Base-by-base conservation (phyloP, 192 early-diverging fungal species). In the Backusella tuberculispora region DNA sequence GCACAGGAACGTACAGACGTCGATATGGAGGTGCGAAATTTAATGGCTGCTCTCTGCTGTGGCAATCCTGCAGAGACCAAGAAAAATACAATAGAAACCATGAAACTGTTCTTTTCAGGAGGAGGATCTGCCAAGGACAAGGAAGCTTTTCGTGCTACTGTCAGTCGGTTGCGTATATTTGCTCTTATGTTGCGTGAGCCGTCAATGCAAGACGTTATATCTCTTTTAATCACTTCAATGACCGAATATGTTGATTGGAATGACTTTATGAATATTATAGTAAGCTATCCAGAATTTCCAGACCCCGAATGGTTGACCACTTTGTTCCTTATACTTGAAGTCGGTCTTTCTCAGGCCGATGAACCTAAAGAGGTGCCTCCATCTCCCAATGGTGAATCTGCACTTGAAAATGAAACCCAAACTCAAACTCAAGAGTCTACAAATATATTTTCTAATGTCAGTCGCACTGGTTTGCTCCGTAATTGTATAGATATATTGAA, bases 1-100 rank as follows among this genome's bases (percentile, higher is more conserved):
- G 76, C 90, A 8, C 87, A 87, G 63, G 63, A 80, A 42, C 75
- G 83, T 73, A 90, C 90, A 9, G 88, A 85, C 37, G 80, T 92
- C 40, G 85, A 90, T 19, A 94, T 92, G 70, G 79, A 85, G 21
- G 76, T 93, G 5, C 89, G 88, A 41, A 91, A 93, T 34, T 71
- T 94, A 21, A 72, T 92, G 34, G 83, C 84, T 10, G 77, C 90
- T 3, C 45, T 91, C 13, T 84, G 85, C 60, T 47, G 68, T 15
- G 45, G 68, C 14, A 45, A 69, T 13, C 21, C 26, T 29, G 17
- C 10, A 1, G 5, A 34, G 0, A 12, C 45, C 21, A 26, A 42
- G 13, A 9, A 69, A n/a, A 69, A 69, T 29, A 69, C 68, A 15
- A 45, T 46, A 6, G 19, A 34, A 9, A 69, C 68, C 1, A 69